Percentiles rank a stretch among this genome's conserved stretches.
phyloP scores from a whole-genome alignment of 441 rosid species.

The Gossypium schwendimanii region DNA sequence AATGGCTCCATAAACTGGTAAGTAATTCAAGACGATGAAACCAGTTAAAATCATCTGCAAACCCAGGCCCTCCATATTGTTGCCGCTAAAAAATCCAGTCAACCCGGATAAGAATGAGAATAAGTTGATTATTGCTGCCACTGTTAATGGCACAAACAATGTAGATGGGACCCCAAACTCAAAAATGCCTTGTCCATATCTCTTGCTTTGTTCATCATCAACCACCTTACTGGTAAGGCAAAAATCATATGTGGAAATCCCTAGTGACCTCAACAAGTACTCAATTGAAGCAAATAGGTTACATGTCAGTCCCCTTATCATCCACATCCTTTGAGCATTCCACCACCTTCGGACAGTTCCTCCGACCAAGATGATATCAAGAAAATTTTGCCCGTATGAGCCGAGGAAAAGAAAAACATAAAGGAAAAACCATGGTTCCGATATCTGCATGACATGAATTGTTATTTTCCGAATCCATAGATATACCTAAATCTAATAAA shows the following conservation, averaged over 20 bases:
- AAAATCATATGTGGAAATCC: slow-evolving; percentile 34
- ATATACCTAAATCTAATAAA: background rate
- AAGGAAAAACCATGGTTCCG: slow-evolving; percentile 45
- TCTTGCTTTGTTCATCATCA: slow-evolving; percentile 37
- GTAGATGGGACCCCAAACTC: slow-evolving; percentile 44
- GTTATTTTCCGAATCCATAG: background rate
- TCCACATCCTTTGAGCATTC: slow-evolving; percentile 70
- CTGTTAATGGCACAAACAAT: slow-evolving; percentile 33
- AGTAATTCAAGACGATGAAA: slow-evolving; percentile 30
- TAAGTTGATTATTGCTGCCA: slow-evolving; percentile 37
- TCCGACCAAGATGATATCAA: slow-evolving; percentile 33
- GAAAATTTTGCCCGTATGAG: slow-evolving; percentile 40
- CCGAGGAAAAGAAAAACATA: slow-evolving; percentile 53
- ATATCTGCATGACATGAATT: slow-evolving; percentile 26
- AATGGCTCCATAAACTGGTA: slow-evolving; percentile 49
- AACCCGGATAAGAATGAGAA: slow-evolving; percentile 24
- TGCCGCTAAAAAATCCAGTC: background rate
- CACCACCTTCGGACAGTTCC: slow-evolving; percentile 51
- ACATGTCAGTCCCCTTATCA: slow-evolving; percentile 32
- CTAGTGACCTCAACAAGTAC: slow-evolving; percentile 25
- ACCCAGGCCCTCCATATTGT: slow-evolving; percentile 14
- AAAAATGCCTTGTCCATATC: slow-evolving; percentile 37
- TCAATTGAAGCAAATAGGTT: slow-evolving; percentile 26
- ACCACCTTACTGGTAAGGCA: slow-evolving; percentile 41
- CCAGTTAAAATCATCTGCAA: slow-evolving; percentile 33